phyloP scores from a whole-genome alignment of 73 alveolate species.

The Symbiodinium pilosum region DNA sequence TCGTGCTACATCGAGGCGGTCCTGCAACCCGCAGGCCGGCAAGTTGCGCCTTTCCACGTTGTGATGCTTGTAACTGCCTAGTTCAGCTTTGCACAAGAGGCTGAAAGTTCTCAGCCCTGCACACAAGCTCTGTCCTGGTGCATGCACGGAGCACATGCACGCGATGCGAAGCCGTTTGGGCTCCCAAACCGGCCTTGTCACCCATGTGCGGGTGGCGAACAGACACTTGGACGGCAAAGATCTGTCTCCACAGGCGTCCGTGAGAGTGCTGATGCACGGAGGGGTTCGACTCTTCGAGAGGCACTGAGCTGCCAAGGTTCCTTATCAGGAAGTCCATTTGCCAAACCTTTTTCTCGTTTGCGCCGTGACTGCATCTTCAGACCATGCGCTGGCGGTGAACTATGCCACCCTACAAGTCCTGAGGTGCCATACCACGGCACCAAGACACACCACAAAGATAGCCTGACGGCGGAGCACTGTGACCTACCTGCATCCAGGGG shows the following conservation, averaged over 20 bases:
- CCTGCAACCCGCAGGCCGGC: no score
- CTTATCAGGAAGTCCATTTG: slow-evolving; percentile 46
- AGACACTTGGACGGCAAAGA: not conserved
- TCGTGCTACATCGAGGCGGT: no score
- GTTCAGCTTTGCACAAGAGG: no score
- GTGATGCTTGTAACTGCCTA: no score
- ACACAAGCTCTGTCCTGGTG: no score
- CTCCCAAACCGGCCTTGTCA: slow-evolving; percentile 27
- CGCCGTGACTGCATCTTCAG: not conserved
- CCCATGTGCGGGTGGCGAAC: slow-evolving; percentile 46
- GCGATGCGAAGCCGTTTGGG: slow-evolving; percentile 24
- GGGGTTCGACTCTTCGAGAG: not conserved
- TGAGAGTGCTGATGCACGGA: no score
- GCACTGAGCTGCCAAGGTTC: not conserved
- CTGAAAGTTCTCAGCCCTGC: no score
- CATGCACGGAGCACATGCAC: no score
- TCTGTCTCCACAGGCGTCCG: no score
- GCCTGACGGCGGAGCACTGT: not conserved
- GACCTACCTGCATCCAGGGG: not conserved
- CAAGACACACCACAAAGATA: slow-evolving; percentile 42
- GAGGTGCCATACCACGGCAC: not conserved
- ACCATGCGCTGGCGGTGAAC: no score
- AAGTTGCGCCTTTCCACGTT: no score
- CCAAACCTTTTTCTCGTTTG: slow-evolving; percentile 9
- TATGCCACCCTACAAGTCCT: no score